Base-by-base conservation (phyloP, 495 filamentous ascomycete genomes). In the Penicillium ochrochloron region DNA sequence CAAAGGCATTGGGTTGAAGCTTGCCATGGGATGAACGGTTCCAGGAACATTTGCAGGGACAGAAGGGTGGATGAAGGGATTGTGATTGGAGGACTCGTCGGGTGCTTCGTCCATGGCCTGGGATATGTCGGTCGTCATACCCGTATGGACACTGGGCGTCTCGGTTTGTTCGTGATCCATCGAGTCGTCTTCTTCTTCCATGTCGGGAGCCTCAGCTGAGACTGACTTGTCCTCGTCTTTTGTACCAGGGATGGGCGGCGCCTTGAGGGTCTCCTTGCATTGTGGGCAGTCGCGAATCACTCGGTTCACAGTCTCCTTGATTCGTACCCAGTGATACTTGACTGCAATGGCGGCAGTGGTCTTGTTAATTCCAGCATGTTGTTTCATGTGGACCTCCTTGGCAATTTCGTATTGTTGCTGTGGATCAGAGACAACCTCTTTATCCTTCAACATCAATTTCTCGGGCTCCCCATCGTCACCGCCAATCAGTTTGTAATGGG, bases 311-410 rank as follows among this genome's bases (percentile, higher is more conserved):
- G 94, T 98, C 75, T 97, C 94, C 74, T 98, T 99, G 79, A 99
- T 98, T 35, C 95, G 85, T n/a, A 96, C 94, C 95, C 95, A 99
- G 73, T 97, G 95, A 70, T 92, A 97, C 67, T 91, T 90, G 75
- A 97, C 90, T 2, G 95, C 93, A 66, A 99, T 97, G 23, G 88
- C 90, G 10, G 93, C 92, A 0, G 95, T 99, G 2, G 94, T 97
- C 78, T 97, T 98, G 83, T 99, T 99, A 77, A 99, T 98, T 58
- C 95, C 95, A 6, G 89, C 92, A 74, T 99, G 95, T n/a, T 87
- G 82, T 55, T 86, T 78, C 51, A 87, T 77, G 75, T 99, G 95
- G 14, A 93, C 83, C 39, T 82, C 78, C 39, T 88, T 81, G 7
- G 93, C 92, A 71, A 98, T 94, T 58, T 95, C 92, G 76, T 96